phyloP scores from a whole-genome alignment of 768 basidiomycete species.

The Sarcodon aspratus region DNA sequence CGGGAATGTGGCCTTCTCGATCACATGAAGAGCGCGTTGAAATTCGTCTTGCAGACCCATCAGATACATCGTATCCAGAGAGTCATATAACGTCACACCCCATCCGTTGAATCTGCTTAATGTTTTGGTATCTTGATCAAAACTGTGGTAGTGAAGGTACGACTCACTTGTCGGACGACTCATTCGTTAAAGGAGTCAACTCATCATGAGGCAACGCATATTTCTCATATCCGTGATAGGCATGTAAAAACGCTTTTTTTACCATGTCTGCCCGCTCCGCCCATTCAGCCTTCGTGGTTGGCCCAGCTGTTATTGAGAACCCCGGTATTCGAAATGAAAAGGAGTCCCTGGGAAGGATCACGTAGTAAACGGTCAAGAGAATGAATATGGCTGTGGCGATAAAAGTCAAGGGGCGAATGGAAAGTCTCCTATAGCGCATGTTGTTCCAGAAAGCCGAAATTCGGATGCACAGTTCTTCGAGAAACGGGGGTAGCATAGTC shows the following conservation, averaged over 20 bases:
- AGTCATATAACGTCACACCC: conserved; percentile 70
- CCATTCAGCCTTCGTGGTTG: conserved; percentile 30
- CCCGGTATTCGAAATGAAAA: background rate
- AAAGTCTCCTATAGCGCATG: conserved; percentile 2
- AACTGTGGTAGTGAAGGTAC: background rate
- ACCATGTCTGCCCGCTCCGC: conserved; percentile 41
- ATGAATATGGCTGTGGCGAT: conserved; percentile 5
- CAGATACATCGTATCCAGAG: conserved; percentile 75
- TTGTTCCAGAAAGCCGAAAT: no score
- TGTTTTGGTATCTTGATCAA: conserved; percentile 12
- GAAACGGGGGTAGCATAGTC: no score
- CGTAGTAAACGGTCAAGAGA: conserved; percentile 11
- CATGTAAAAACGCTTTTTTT: conserved; percentile 52
- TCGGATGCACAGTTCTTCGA: no score
- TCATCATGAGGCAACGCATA: conserved; percentile 59
- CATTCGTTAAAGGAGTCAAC: conserved; percentile 38
- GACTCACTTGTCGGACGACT: background rate
- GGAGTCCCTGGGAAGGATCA: conserved; percentile 1
- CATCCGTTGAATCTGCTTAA: conserved; percentile 53
- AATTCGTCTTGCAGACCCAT: conserved; percentile 69
- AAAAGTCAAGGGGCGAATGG: conserved; percentile 8
- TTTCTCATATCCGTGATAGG: conserved; percentile 53
- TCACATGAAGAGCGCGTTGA: conserved; percentile 42
- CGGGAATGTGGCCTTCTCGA: conserved; percentile 36
- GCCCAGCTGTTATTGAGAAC: background rate